Base-by-base conservation (phyloP, 1,284 basidiomycete genomes). In the Ustanciosporium gigantosporum region DNA sequence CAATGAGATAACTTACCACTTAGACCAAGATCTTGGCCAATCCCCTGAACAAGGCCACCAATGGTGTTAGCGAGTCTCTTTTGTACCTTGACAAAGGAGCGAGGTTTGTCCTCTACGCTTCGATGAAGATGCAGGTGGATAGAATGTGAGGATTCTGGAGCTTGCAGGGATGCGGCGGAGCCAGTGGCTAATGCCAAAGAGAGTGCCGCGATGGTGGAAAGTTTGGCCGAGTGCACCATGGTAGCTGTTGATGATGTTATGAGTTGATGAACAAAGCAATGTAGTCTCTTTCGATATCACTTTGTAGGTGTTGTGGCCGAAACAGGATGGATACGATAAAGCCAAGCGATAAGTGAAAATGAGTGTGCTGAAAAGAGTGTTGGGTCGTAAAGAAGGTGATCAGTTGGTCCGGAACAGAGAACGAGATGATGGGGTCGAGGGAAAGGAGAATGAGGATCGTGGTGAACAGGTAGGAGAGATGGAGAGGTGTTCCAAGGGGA, bases 71-170 rank as follows among this genome's bases (percentile, higher is more conserved):
- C 25, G 19, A 52, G 48, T 29, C 60, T 52, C 40, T 64, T 64
- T 29, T 64, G 51, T n/a, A 62, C 31, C 39, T 62, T 62, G 52
- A 56, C 32, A 32, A 62, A 39, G 21, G 37, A 36, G 8, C 46
- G 48, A 14, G 35, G 36, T 37, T 53, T 41, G 25, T n/a, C 31
- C 52, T 46, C 17, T 56, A 48, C 11, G 50, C 44, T 15, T 41
- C 43, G 46, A 21, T 61, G 58, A 11, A 46, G 37, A 20, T 41
- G 45, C n/a, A 41, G 21, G 36, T 48, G 37, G 25, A 44, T 44
- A 4, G 43, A 50, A n/a, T n/a, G n/a, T n/a, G n/a, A n/a, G 11
- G 44, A 43, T 14, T 64, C 45, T 3, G 48, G 27, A 14, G 38
- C 42, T 29, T 64, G 46, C 8, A 53, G 37, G 19, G 50, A 49